Percentiles rank a stretch among this genome's conserved stretches.
Conservation (phyloP, 192 early-diverging fungal species). For the Entomortierella chlamydospora region DNA sequence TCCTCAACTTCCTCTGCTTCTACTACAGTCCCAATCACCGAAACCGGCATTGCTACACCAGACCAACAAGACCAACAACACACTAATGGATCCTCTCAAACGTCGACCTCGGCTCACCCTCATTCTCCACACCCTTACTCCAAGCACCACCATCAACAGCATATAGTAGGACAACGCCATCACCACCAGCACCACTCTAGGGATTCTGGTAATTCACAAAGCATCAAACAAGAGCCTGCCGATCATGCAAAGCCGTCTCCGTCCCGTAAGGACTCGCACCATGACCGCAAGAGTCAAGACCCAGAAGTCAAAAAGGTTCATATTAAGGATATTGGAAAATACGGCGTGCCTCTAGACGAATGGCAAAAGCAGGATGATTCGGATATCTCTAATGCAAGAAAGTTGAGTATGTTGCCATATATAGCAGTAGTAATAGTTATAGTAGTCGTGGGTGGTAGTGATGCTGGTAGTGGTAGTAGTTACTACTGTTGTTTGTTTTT, state of each 20-base stretch:
- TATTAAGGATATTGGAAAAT: slow-evolving; percentile 54
- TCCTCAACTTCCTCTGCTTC: not conserved
- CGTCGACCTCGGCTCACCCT: slow-evolving; percentile 3
- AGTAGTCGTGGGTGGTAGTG: not conserved
- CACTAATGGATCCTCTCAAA: not conserved
- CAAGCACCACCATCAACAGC: slow-evolving; percentile 27
- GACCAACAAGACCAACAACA: not conserved
- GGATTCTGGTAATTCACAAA: not conserved
- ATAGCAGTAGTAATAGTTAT: slow-evolving; percentile 12
- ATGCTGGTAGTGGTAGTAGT: not conserved
- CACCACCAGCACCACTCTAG: slow-evolving; percentile 15
- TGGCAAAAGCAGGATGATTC: slow-evolving; percentile 46
- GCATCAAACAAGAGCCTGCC: slow-evolving; percentile 39
- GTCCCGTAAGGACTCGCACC: slow-evolving; percentile 37
- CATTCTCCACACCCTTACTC: slow-evolving; percentile 46
- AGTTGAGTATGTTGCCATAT: slow-evolving; percentile 26
- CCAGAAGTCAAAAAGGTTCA: slow-evolving; percentile 22
- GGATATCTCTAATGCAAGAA: not conserved
- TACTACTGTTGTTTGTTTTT: not conserved
- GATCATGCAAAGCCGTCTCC: slow-evolving; percentile 35
- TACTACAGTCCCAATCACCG: not conserved
- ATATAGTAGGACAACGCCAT: too few species aligned
- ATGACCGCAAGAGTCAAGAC: slow-evolving; percentile 27
- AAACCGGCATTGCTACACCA: not conserved
- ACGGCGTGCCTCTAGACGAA: slow-evolving; percentile 49